These are phyloP conservation scores for Blastobotrys persicus DNA, from an alignment of 1,139 yeast genomes.

Conservation along the genomic window DNA sequence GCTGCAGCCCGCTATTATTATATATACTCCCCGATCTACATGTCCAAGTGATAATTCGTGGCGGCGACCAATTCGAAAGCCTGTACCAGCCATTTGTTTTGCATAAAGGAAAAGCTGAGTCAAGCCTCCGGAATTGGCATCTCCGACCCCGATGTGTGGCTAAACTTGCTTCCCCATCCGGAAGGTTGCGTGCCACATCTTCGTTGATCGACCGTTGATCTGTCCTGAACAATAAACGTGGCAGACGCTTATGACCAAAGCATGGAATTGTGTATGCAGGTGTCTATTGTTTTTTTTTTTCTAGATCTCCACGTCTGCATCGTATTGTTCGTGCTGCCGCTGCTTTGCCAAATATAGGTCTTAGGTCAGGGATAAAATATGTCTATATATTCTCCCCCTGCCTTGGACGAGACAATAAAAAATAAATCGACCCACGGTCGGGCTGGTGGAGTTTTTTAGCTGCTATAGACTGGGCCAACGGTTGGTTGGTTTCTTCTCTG, in stretches of 20 bases:
- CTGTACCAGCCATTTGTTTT: not conserved
- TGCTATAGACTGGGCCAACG: too few relatives aligned
- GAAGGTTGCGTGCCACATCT: not conserved
- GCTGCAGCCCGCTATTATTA: too few relatives aligned
- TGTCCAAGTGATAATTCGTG: not conserved
- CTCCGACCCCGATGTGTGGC: conserved; percentile 1
- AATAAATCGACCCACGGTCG: too few relatives aligned
- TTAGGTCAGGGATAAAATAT: too few relatives aligned
- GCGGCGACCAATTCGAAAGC: not conserved
- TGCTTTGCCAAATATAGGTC: too few relatives aligned
- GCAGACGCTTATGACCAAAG: not conserved
- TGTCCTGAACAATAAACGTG: not conserved
- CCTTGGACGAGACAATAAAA: too few relatives aligned
- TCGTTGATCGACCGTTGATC: not conserved
- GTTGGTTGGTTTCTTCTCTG: too few relatives aligned
- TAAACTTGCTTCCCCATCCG: not conserved
- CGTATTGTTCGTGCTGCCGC: too few relatives aligned
- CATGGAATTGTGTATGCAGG: not conserved
- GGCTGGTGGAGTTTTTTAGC: too few relatives aligned
- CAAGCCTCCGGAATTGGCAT: conserved; percentile 6
- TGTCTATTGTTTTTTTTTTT: too few relatives aligned
- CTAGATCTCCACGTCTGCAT: not conserved
- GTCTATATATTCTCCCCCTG: too few relatives aligned
- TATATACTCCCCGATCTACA: not conserved
- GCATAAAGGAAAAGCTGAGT: not conserved